A percentile compares a stretch with the other conserved stretches of the same genome.
Evolutionary conservation across 140 eudicot species (phyloP).

Genomic region (Bidens hawaiensis): DNA sequence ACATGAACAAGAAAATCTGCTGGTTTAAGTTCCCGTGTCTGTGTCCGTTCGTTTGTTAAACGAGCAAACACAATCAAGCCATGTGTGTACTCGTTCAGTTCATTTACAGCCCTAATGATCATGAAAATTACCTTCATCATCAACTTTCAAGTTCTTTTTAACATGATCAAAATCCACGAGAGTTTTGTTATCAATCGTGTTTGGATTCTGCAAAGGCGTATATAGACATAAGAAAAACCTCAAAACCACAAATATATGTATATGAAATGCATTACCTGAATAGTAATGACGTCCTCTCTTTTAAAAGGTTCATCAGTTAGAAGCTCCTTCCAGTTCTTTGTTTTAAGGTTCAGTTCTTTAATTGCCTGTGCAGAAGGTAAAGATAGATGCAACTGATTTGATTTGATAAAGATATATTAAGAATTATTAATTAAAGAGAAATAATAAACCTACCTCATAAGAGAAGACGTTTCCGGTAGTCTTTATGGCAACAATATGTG

Average conservation of each 20-base stretch:
- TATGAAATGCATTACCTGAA: slow-evolving; percentile 45
- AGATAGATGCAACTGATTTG: slow-evolving; percentile 3
- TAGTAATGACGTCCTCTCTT: slow-evolving; percentile 76
- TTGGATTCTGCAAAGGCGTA: slow-evolving; percentile 69
- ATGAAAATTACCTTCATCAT: slow-evolving; percentile 71
- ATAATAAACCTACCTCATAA: slow-evolving; percentile 86
- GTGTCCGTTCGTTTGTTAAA: no score
- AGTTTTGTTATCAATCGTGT: slow-evolving; percentile 74
- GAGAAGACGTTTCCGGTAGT: slow-evolving; percentile 99
- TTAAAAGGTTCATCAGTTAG: slow-evolving; percentile 92
- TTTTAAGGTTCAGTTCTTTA: slow-evolving; percentile 86
- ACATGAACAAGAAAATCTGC: no score
- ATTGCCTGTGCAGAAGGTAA: slow-evolving; percentile 52
- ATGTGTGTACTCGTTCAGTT: no score
- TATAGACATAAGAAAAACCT: neutral
- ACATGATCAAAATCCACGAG: slow-evolving; percentile 88
- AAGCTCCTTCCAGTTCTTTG: slow-evolving; percentile 99
- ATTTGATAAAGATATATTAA: neutral
- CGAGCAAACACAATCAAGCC: no score
- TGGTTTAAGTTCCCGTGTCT: no score
- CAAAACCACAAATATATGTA: neutral
- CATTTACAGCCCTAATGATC: no score
- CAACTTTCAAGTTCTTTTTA: slow-evolving; percentile 75
- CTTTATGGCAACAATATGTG: slow-evolving; percentile 90
- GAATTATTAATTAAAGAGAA: neutral